These are phyloP conservation scores for Sonneratia caseolaris DNA, from an alignment of 345 rosid species.

Conservation along the genomic window DNA sequence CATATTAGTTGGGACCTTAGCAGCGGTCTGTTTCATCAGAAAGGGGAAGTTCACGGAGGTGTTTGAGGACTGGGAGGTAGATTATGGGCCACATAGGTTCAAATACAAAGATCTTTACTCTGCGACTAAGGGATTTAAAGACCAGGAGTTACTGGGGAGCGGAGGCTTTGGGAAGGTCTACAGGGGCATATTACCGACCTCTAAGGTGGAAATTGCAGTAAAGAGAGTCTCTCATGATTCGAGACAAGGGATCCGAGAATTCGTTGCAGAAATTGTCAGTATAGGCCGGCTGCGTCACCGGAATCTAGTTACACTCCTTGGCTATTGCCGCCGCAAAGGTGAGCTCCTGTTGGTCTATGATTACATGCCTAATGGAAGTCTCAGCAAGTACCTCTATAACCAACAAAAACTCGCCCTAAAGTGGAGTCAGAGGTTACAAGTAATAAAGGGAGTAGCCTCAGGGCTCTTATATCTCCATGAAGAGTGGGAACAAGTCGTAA, in stretches of 20 bases:
- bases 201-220: slow-evolving; percentile 43
- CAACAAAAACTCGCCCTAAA: slow-evolving; percentile 16
- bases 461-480: slow-evolving; percentile 34
- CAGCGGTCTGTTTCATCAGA: slow-evolving; percentile 12
- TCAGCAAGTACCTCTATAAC: slow-evolving; percentile 29
- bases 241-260: slow-evolving; percentile 50
- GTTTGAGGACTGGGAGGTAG: slow-evolving; percentile 59
- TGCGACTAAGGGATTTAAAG: slow-evolving; percentile 60
- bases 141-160: slow-evolving; percentile 41
- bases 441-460: slow-evolving; percentile 35
- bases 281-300: slow-evolving; percentile 40
- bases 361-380: slow-evolving; percentile 51
- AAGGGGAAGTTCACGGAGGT: slow-evolving; percentile 50
- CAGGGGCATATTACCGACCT: slow-evolving; percentile 36
- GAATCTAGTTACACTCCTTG: slow-evolving; percentile 42
- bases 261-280: slow-evolving; percentile 34
- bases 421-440: slow-evolving; percentile 29
- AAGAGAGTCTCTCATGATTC: slow-evolving; percentile 58
- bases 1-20: slow-evolving; percentile 12
- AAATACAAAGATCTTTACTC: slow-evolving; percentile 45
- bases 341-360: slow-evolving; percentile 48
- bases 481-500: slow-evolving; percentile 36
- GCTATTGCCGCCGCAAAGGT: slow-evolving; percentile 46
- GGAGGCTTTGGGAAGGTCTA: slow-evolving; percentile 66
- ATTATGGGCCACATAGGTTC: slow-evolving; percentile 44